Conservation (phyloP, 2,329 filamentous ascomycete genomes). For the Sporothrix pseudoabietina region DNA sequence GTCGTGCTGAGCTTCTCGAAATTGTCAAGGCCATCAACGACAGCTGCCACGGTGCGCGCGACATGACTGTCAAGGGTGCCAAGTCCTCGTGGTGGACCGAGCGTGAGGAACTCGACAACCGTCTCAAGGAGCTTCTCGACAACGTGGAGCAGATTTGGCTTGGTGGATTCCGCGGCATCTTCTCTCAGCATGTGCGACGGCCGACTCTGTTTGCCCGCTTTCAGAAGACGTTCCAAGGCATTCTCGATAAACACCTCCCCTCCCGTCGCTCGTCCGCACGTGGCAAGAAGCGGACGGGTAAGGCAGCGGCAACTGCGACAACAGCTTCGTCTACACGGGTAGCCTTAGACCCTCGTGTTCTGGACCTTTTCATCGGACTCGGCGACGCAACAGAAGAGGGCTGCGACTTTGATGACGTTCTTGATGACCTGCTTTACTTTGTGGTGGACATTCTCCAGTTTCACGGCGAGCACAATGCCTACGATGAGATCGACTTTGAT, state of each 20-base stretch:
- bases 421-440: slow-evolving; percentile 94
- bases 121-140: slow-evolving; percentile 74
- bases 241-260: slow-evolving; percentile 81
- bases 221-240: slow-evolving; percentile 72
- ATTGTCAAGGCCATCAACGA: slow-evolving; percentile 82
- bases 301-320: slow-evolving; percentile 32
- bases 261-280: slow-evolving; percentile 67
- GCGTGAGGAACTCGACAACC: slow-evolving; percentile 74
- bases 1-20: slow-evolving; percentile 75
- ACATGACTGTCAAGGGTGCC: slow-evolving; percentile 72
- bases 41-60: slow-evolving; percentile 72
- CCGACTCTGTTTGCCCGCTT: slow-evolving; percentile 71
- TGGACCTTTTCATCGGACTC: slow-evolving; percentile 87
- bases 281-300: slow-evolving; percentile 51
- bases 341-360: slow-evolving; percentile 61
- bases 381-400: slow-evolving; percentile 70
- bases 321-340: slow-evolving; percentile 42
- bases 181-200: slow-evolving; percentile 70
- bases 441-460: slow-evolving; percentile 96
- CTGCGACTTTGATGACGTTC: slow-evolving; percentile 77
- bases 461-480: slow-evolving; percentile 92
- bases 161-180: slow-evolving; percentile 91
- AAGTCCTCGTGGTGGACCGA: slow-evolving; percentile 89
- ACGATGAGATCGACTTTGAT: slow-evolving; percentile 97
- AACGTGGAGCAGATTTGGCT: slow-evolving; percentile 94